phyloP scores from a whole-genome alignment of 1,284 basidiomycete genomes.

The Cryptococcus neoformans region DNA sequence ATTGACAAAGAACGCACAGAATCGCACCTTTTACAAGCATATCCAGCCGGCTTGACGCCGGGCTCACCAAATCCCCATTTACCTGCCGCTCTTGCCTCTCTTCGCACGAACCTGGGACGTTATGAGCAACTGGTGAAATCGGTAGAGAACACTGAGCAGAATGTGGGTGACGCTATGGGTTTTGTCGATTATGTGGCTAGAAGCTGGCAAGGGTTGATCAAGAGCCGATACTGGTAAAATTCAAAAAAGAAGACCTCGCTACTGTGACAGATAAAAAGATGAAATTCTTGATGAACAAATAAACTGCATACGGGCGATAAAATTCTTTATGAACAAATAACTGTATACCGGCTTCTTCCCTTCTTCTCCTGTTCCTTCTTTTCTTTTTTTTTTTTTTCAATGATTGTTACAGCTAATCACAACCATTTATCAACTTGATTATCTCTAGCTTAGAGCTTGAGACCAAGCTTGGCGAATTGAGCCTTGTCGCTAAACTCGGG shows the following conservation, averaged over 20 bases:
- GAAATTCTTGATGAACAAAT: neutral
- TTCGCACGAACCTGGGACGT: conserved; percentile 24
- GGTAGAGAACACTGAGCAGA: conserved; percentile 22
- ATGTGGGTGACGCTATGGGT: conserved; percentile 23
- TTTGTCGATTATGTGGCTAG: conserved; percentile 30
- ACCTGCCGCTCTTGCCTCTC: conserved; percentile 19
- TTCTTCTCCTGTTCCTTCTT: neutral
- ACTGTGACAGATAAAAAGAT: neutral
- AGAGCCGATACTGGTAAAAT: conserved; percentile 32
- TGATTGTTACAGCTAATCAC: neutral
- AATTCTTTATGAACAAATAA: neutral
- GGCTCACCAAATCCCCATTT: conserved; percentile 26
- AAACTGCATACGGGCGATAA: too few species aligned
- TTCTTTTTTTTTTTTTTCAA: neutral
- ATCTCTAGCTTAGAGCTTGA: conserved; percentile 4
- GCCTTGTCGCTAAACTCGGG: conserved; percentile 52
- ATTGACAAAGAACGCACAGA: conserved; percentile 16
- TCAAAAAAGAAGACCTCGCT: neutral
- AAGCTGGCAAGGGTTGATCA: conserved; percentile 30
- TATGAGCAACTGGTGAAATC: conserved; percentile 15
- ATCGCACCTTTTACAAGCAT: conserved; percentile 36
- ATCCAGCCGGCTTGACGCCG: conserved; percentile 7
- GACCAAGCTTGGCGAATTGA: conserved; percentile 31
- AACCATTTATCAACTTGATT: neutral
- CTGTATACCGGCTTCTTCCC: neutral